These are phyloP conservation scores for Candida takata DNA, from an alignment of 805 yeast species.

Conservation along the genomic window DNA sequence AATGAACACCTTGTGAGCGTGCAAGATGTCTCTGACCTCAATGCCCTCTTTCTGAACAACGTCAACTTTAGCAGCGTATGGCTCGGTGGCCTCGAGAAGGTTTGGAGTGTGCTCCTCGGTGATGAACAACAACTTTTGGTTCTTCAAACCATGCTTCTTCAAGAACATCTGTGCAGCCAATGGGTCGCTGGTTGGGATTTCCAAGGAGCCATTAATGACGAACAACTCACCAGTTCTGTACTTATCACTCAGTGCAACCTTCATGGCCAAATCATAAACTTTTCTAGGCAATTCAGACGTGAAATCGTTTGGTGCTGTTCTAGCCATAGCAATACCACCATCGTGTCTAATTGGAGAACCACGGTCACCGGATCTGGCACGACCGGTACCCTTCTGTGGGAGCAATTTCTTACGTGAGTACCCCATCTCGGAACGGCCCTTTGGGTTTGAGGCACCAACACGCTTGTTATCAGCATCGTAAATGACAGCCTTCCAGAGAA, in stretches of 20 bases:
- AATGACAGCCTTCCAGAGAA: constrained; percentile 90
- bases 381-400: constrained; percentile 92
- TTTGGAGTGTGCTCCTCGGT: constrained; percentile 53
- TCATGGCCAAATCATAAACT: constrained; percentile 67
- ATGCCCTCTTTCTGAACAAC: constrained; percentile 70
- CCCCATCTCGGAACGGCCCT: constrained; percentile 81
- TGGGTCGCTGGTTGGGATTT: constrained; percentile 32
- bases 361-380: constrained; percentile 93
- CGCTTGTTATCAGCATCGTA: constrained; percentile 85
- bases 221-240: constrained; percentile 69
- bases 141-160: constrained; percentile 40
- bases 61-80: constrained; percentile 46
- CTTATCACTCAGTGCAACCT: constrained; percentile 75
- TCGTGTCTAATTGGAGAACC: constrained; percentile 88
- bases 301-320: constrained; percentile 86
- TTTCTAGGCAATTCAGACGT: constrained; percentile 69
- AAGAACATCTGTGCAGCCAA: constrained; percentile 44
- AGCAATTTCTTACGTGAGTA: constrained; percentile 75
- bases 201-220: constrained; percentile 46
- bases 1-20: constrained; percentile 68
- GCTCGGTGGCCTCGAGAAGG: constrained; percentile 51
- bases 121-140: constrained; percentile 58
- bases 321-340: constrained; percentile 86
- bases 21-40: constrained; percentile 75
- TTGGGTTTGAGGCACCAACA: constrained; percentile 84